A percentile compares a stretch with the other conserved stretches of the same genome.
phyloP scores from a whole-genome alignment of 2,329 filamentous ascomycete species.

The Pezicula rhizophila region DNA sequence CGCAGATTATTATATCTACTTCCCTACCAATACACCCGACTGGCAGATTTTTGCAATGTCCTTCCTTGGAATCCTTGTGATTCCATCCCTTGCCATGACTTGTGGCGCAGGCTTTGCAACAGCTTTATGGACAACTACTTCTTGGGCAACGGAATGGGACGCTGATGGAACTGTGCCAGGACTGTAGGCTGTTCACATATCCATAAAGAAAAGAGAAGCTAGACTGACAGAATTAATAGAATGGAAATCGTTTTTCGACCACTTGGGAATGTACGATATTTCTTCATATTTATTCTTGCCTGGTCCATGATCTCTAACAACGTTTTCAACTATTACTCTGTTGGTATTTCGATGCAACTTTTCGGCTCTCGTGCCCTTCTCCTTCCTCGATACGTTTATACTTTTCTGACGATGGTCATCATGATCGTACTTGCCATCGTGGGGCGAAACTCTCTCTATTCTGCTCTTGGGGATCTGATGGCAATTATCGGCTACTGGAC shows the following conservation, averaged over 20 bases:
- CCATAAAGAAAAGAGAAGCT: too few species aligned
- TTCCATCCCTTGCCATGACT: constrained; percentile 6
- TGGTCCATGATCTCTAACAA: constrained; percentile 7
- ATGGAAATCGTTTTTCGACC: constrained; percentile 3
- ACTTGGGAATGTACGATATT: constrained; percentile 4
- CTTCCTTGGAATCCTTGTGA: constrained; percentile 29
- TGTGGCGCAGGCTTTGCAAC: constrained; percentile 9
- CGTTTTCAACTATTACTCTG: constrained; percentile 7
- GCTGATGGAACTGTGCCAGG: constrained; percentile 1
- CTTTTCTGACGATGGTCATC: not conserved
- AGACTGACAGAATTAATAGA: not conserved
- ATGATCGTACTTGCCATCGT: constrained; percentile 5
- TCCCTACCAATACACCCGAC: constrained; percentile 37
- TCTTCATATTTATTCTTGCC: constrained; percentile 8
- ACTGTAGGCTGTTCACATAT: not conserved
- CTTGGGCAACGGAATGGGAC: constrained; percentile 4
- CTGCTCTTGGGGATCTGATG: constrained; percentile 42
- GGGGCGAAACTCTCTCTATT: constrained; percentile 11
- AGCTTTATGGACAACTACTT: constrained; percentile 1
- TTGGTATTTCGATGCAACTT: constrained; percentile 4
- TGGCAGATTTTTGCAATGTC: constrained; percentile 43
- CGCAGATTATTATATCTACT: constrained; percentile 40
- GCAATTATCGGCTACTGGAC: constrained; percentile 55
- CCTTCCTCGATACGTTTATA: constrained; percentile 3
- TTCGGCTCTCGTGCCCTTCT: constrained; percentile 2